These are phyloP conservation scores for Curvularia lunata DNA, from an alignment of 2,329 filamentous ascomycete species.

Conservation along the genomic window DNA sequence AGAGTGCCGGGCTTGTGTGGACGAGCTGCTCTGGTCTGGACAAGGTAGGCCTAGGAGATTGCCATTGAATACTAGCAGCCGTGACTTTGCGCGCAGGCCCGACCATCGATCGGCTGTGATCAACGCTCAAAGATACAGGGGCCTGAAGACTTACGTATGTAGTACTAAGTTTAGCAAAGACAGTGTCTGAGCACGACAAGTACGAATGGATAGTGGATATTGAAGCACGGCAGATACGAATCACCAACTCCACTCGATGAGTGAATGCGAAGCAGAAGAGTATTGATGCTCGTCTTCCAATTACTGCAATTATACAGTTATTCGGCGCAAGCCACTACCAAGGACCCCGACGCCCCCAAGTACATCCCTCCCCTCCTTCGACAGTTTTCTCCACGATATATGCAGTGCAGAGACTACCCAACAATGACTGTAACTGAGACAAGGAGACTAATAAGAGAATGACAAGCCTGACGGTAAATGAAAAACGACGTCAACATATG, in stretches of 20 bases:
- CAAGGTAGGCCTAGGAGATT: constrained; percentile 11
- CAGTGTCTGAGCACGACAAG: background rate
- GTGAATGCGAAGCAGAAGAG: constrained; percentile 6
- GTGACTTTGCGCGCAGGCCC: constrained; percentile 12
- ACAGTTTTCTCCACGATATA: constrained; percentile 28
- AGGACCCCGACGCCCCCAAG: constrained; percentile 39
- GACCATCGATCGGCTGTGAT: constrained; percentile 12
- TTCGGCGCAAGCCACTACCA: constrained; percentile 26
- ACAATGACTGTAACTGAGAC: constrained; percentile 27
- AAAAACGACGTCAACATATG: constrained; percentile 32
- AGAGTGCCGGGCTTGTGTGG: background rate
- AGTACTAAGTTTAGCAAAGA: no score
- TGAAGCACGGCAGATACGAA: background rate
- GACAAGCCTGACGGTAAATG: constrained; percentile 29
- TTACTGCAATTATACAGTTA: constrained; percentile 33
- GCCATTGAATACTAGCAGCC: constrained; percentile 15
- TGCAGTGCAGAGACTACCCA: constrained; percentile 18
- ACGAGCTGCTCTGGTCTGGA: constrained; percentile 7
- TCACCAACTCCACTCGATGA: background rate
- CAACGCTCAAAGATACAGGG: constrained; percentile 8
- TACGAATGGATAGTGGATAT: background rate
- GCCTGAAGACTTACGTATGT: background rate
- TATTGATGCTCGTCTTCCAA: constrained; percentile 36
- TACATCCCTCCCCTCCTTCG: constrained; percentile 20
- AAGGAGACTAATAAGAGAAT: constrained; percentile 28